phyloP scores from a whole-genome alignment of 106 monocot genomes.

The Cymbidium sinense region DNA sequence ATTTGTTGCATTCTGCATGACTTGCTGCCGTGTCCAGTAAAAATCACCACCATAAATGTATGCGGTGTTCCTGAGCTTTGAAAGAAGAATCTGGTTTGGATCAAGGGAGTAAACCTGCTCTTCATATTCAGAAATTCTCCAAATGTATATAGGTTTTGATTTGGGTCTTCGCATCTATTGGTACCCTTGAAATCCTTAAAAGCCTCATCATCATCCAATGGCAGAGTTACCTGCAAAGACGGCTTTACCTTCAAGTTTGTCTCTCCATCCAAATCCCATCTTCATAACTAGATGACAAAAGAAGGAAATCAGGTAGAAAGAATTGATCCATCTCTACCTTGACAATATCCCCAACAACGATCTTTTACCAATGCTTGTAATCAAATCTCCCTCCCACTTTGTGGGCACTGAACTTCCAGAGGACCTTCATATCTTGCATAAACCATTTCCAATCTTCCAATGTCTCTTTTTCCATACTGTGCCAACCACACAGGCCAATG shows the following conservation, averaged over 20 bases:
- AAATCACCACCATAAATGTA: slow-evolving; percentile 47
- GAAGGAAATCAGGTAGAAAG: slow-evolving; percentile 41
- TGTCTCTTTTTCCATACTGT: slow-evolving; percentile 48
- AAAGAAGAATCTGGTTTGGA: slow-evolving; percentile 46
- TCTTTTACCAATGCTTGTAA: slow-evolving; percentile 35
- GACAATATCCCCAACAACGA: slow-evolving; percentile 39
- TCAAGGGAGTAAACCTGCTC: slow-evolving; percentile 29
- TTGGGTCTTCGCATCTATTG: slow-evolving; percentile 18
- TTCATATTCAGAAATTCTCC: slow-evolving; percentile 46
- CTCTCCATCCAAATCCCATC: slow-evolving; percentile 49
- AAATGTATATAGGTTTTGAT: slow-evolving; percentile 41
- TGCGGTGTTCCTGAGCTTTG: slow-evolving; percentile 43
- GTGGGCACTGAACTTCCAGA: slow-evolving; percentile 28
- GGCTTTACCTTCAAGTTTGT: slow-evolving; percentile 52
- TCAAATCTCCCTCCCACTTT: slow-evolving; percentile 27
- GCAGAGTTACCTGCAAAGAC: slow-evolving; percentile 21
- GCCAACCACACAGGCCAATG: slow-evolving; percentile 40
- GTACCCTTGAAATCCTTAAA: slow-evolving; percentile 33
- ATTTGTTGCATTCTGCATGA: slow-evolving; percentile 45
- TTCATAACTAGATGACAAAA: slow-evolving; percentile 27
- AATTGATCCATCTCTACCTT: slow-evolving; percentile 42
- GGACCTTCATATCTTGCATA: slow-evolving; percentile 47
- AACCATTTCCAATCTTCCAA: slow-evolving; percentile 25
- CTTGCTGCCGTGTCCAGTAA: slow-evolving; percentile 41
- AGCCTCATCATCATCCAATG: slow-evolving; percentile 16